A percentile compares a stretch with the other conserved stretches of the same genome.
Evolutionary conservation across 177 flowering plant genomes (phyloP).

Genomic region (Vitis hybrid): DNA sequence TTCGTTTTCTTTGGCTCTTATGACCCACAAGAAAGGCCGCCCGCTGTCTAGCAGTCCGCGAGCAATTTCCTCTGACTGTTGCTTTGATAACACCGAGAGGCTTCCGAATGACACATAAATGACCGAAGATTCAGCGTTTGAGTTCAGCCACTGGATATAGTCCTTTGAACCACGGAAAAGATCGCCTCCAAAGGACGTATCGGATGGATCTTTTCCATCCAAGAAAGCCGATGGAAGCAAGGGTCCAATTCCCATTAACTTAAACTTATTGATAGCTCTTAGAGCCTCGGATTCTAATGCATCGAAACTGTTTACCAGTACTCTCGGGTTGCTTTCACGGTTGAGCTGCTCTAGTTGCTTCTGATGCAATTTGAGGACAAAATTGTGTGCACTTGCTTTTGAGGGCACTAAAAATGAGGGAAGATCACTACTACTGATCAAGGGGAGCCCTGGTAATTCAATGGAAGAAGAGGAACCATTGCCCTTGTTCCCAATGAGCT

Average conservation of each 20-base stretch:
- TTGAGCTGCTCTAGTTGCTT: slow-evolving; percentile 18
- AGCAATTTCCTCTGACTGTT: slow-evolving; percentile 40
- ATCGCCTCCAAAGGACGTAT: slow-evolving; percentile 27
- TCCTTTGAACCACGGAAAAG: slow-evolving; percentile 20
- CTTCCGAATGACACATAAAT: slow-evolving; percentile 57
- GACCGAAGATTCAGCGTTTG: slow-evolving; percentile 32
- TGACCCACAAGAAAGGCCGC: slow-evolving; percentile 54
- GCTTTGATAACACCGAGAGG: slow-evolving; percentile 15
- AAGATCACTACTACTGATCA: slow-evolving; percentile 25
- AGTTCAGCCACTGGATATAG: slow-evolving; percentile 37
- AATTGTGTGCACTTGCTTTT: background rate
- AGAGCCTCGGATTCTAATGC: slow-evolving; percentile 33
- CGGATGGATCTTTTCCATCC: slow-evolving; percentile 24
- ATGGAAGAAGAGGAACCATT: slow-evolving; percentile 22
- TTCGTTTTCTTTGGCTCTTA: slow-evolving; percentile 10
- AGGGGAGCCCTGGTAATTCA: slow-evolving; percentile 47
- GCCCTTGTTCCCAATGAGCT: background rate
- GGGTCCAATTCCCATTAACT: slow-evolving; percentile 38
- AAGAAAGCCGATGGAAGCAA: slow-evolving; percentile 34
- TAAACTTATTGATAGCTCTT: slow-evolving; percentile 10
- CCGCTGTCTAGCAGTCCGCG: slow-evolving; percentile 21
- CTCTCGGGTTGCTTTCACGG: slow-evolving; percentile 17
- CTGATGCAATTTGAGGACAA: background rate
- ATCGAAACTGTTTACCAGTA: slow-evolving; percentile 44
- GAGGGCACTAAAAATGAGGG: slow-evolving; percentile 40